Percentiles rank a stretch among this genome's conserved stretches.
These are phyloP conservation scores for Grosmannia serpens DNA, from an alignment of 2,329 filamentous ascomycete genomes.

Conservation along the genomic window DNA sequence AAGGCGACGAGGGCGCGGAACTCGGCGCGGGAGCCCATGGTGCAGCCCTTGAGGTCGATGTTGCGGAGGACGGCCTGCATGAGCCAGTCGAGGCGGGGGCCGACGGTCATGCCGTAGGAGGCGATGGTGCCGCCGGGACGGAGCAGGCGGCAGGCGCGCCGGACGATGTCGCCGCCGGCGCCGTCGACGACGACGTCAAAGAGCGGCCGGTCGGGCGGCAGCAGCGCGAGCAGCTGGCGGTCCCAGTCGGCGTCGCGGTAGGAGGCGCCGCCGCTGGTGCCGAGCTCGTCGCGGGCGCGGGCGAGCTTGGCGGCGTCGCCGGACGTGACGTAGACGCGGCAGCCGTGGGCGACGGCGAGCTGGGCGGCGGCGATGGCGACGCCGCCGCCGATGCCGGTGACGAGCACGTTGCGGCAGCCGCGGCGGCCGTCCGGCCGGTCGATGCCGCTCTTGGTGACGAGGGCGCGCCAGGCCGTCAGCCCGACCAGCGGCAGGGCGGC, in stretches of 20 bases:
- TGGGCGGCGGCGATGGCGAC: conserved; percentile 74
- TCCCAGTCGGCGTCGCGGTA: conserved; percentile 79
- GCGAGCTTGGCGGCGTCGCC: conserved; percentile 65
- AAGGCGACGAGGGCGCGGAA: conserved; percentile 77
- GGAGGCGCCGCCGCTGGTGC: conserved; percentile 68
- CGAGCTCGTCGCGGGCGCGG: conserved; percentile 53
- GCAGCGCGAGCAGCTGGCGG: conserved; percentile 51
- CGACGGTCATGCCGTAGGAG: conserved; percentile 82
- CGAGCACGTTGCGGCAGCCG: conserved; percentile 59
- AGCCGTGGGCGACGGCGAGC: conserved; percentile 65
- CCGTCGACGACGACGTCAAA: conserved; percentile 84
- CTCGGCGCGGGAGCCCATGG: conserved; percentile 84
- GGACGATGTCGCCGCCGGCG: conserved; percentile 75
- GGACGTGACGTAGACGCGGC: conserved; percentile 72
- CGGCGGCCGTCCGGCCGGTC: conserved; percentile 15
- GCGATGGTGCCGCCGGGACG: conserved; percentile 76
- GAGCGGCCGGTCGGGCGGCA: conserved; percentile 55
- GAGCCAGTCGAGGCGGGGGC: conserved; percentile 73
- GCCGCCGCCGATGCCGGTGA: conserved; percentile 89
- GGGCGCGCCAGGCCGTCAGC: conserved; percentile 76
- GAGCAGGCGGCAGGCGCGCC: conserved; percentile 54
- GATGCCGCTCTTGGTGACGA: conserved; percentile 65
- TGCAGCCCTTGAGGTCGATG: conserved; percentile 73
- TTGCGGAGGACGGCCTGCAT: conserved; percentile 82
- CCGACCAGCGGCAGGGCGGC: conserved; percentile 79